Conservation (phyloP, 768 basidiomycete genomes). For the Tremella fuciformis region DNA sequence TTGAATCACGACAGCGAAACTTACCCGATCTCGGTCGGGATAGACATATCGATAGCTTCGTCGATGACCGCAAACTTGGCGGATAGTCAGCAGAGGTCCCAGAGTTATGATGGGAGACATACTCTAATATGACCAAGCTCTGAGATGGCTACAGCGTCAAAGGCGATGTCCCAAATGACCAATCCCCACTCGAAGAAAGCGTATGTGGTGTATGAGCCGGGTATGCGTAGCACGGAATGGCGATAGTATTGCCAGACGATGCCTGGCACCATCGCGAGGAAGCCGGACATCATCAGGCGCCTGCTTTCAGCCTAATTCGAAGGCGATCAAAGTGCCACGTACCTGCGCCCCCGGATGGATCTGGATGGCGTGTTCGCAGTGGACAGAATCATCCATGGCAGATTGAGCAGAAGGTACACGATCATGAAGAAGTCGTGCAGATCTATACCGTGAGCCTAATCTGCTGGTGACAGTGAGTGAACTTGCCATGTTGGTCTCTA, state of each 20-base stretch:
- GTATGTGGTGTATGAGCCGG: conserved; percentile 83
- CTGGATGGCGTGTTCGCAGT: conserved; percentile 59
- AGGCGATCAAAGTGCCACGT: neutral
- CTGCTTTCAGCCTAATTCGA: conserved; percentile 54
- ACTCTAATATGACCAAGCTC: conserved; percentile 40
- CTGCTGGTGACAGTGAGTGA: neutral
- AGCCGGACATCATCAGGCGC: conserved; percentile 59
- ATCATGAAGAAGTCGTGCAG: conserved; percentile 86
- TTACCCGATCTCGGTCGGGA: neutral
- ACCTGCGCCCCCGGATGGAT: conserved; percentile 13
- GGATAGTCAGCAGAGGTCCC: neutral
- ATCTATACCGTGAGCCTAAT: conserved; percentile 51
- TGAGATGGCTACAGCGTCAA: conserved; percentile 35
- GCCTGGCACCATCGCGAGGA: conserved; percentile 68
- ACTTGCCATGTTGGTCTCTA: conserved; percentile 64
- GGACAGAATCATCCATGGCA: conserved; percentile 85
- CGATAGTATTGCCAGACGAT: conserved; percentile 80
- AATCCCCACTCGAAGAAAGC: conserved; percentile 79
- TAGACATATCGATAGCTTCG: neutral
- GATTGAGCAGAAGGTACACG: conserved; percentile 72
- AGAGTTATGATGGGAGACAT: neutral
- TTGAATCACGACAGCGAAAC: neutral
- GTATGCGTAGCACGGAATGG: conserved; percentile 73
- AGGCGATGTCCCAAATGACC: conserved; percentile 46
- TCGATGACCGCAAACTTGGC: conserved; percentile 26